These are phyloP conservation scores for Pyracantha coccinea DNA, from an alignment of 331 rosid species.

Conservation along the genomic window DNA sequence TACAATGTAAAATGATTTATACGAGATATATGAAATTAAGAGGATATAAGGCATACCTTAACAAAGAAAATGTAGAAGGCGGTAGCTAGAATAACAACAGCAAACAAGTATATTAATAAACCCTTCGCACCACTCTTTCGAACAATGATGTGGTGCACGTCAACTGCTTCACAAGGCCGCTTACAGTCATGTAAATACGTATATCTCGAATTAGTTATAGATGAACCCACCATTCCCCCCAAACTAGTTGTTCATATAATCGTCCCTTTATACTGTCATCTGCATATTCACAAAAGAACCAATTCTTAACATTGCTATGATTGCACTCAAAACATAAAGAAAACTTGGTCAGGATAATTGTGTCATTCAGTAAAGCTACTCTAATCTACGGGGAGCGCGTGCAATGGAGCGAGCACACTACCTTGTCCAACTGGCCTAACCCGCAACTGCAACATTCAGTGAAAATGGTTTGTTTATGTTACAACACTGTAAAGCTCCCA, in stretches of 20 bases:
- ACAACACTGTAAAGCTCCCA: not conserved
- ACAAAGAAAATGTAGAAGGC: slow-evolving; percentile 33
- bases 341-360: not conserved
- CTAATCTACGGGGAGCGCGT: no score
- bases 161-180: slow-evolving; percentile 43
- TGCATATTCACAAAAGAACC: slow-evolving; percentile 9
- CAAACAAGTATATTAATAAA: slow-evolving; percentile 27
- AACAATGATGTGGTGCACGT: slow-evolving; percentile 54
- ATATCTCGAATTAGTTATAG: slow-evolving; percentile 46
- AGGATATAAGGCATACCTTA: slow-evolving; percentile 26
- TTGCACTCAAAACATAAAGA: not conserved
- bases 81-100: slow-evolving; percentile 42
- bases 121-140: slow-evolving; percentile 32
- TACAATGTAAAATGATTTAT: no score
- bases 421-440: no score
- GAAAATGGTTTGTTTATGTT: not conserved
- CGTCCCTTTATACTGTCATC: not conserved
- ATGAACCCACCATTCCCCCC: slow-evolving; percentile 22
- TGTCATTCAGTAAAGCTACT: not conserved
- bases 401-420: no score
- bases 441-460: not conserved
- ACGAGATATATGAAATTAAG: not conserved
- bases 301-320: not conserved
- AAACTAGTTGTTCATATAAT: not conserved
- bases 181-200: slow-evolving; percentile 48